Base-by-base conservation (phyloP, 139 green algal genomes). In the Chlorella sp. region DNA sequence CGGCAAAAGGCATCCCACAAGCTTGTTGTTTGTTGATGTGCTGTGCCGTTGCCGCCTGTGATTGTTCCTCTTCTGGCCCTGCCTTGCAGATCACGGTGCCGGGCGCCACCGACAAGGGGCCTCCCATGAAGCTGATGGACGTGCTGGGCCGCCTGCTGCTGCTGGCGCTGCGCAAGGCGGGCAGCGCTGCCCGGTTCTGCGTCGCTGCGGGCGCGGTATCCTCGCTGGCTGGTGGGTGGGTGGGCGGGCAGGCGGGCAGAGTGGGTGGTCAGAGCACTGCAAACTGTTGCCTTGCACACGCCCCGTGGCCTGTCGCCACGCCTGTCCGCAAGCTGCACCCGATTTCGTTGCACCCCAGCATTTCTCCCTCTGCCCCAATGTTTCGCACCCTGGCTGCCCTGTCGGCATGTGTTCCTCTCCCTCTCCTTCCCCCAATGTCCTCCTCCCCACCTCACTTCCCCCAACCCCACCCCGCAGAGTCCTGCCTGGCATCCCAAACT, bases 131-230 rank as follows among this genome's bases (percentile, higher is more conserved):
- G 64, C 88, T 91, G 18, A 24, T 91, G 0, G 88, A 91, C 22
- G 89, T 91, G 18, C 57, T 95, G n/a, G 91, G 86, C 53, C 81
- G 81, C 85, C 84, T 93, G 64, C 75, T 95, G n/a, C 40, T 92
- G 36, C 71, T 89, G n/a, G 92, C 89, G 48, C 85, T 95, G 84
- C 86, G 71, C 71, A 93, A 91, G 57, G 30, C 71, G 37, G 88
- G 87, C 73, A 83, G 69, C 21, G 77, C 84, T 26, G 36, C 88
- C 16, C 84, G 91, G 21, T 90, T 90, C 80, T 83, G 68, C 53
- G 91, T 90, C 30, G 91, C 91, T 18, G 77, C 73, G 3, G 64
- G 40, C 21, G 87, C 91, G 14, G 83, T 87, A 22, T 73, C 83
- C 3, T 88, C 80, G 9, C 82, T 93, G n/a, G 91, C 91, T 75